Percentiles rank a stretch among this genome's conserved stretches.
Conservation (phyloP, 805 yeast species). For the Clavispora vitiphila region DNA sequence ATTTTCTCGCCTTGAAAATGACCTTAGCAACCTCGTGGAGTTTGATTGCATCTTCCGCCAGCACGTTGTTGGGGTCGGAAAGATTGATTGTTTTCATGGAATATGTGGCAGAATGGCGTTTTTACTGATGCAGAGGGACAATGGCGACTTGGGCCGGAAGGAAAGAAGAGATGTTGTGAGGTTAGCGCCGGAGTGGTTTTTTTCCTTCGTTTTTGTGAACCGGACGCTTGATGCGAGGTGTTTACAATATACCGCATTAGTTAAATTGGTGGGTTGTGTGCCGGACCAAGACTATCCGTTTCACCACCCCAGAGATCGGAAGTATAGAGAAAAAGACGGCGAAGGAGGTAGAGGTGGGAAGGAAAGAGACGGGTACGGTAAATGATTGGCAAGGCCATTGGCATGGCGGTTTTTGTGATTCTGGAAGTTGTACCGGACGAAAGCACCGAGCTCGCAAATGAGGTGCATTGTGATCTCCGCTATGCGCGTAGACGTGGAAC, state of each 20-base stretch:
- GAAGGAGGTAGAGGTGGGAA: too few relatives aligned
- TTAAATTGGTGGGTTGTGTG: constrained; percentile 5
- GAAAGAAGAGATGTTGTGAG: not conserved
- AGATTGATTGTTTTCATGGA: constrained; percentile 29
- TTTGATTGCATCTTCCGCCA: constrained; percentile 28
- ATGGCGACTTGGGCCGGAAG: not conserved
- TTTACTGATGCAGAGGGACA: not conserved
- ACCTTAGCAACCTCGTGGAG: constrained; percentile 36
- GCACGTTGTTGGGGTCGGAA: constrained; percentile 11
- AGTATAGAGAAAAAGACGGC: too few relatives aligned
- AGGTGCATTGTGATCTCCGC: too few relatives aligned
- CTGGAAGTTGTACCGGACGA: too few relatives aligned
- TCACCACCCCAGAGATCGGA: too few relatives aligned
- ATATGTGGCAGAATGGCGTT: not conserved
- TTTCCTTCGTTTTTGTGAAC: not conserved
- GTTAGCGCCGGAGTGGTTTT: not conserved
- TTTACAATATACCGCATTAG: constrained; percentile 15
- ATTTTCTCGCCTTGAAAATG: constrained; percentile 49
- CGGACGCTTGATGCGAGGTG: constrained; percentile 4
- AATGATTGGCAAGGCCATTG: too few relatives aligned
- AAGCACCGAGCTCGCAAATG: too few relatives aligned
- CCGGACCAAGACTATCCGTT: too few relatives aligned
- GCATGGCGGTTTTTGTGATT: too few relatives aligned
- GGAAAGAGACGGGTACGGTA: too few relatives aligned
- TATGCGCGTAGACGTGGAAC: too few relatives aligned